A percentile compares a stretch with the other conserved stretches of the same genome.
These are phyloP conservation scores for Pythium folliculosum DNA, from an alignment of 352 stramenopile genomes.

Conservation along the genomic window DNA sequence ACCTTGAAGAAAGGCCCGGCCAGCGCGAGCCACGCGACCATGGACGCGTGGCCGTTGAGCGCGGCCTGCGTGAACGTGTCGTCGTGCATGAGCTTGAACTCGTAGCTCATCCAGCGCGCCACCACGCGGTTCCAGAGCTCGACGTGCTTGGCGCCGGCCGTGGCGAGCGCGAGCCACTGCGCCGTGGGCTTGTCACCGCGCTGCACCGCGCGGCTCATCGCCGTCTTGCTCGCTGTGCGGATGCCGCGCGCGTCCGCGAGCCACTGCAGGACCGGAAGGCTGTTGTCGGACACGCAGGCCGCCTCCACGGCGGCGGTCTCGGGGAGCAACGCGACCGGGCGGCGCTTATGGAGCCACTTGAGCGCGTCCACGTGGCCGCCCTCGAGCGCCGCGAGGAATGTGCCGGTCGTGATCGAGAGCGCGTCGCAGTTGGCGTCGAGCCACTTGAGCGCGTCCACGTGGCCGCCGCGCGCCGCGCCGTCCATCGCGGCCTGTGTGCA, in stretches of 20 bases:
- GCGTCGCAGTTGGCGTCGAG: conserved; percentile 3
- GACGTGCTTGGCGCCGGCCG: conserved; percentile 11
- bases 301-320: not conserved
- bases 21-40: conserved; percentile 12
- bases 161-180: conserved; percentile 11
- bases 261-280: conserved; percentile 12
- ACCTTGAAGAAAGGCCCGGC: conserved; percentile 15
- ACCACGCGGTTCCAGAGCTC: conserved; percentile 19
- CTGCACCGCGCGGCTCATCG: conserved; percentile 2
- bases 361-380: conserved; percentile 7
- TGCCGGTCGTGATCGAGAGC: not conserved
- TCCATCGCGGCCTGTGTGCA: conserved; percentile 15
- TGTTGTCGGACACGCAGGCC: conserved; percentile 7
- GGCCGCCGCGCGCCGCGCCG: conserved; percentile 9
- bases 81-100: conserved; percentile 19
- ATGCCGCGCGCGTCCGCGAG: not conserved
- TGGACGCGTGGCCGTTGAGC: conserved; percentile 5
- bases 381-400: conserved; percentile 16
- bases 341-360: conserved; percentile 2
- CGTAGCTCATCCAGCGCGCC: conserved; percentile 15
- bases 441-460: conserved; percentile 7
- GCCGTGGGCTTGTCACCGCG: conserved; percentile 7
- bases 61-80: conserved; percentile 15
- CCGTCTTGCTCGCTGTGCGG: conserved; percentile 4
- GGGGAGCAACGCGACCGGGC: not conserved